Evolutionary conservation across 2,329 filamentous ascomycete species (phyloP).

Genomic region (Alternaria sp.): DNA sequence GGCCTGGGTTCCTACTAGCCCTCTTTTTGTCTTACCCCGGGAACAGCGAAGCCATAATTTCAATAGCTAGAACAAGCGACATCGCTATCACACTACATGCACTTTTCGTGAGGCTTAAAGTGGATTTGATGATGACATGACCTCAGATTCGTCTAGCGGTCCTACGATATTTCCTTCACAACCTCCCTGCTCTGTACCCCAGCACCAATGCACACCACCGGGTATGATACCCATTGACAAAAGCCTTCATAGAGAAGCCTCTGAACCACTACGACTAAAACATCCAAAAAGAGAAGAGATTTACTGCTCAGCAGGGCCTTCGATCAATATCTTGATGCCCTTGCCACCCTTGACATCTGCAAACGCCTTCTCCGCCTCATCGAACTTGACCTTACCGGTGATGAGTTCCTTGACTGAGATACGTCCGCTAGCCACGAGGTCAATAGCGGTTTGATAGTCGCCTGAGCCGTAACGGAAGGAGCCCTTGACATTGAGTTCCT

Average conservation of each 20-base stretch:
- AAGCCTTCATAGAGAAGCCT: neutral
- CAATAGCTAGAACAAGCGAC: neutral
- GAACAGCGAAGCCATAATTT: neutral
- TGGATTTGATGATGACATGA: neutral
- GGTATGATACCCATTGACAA: neutral
- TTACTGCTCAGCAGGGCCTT: conserved; percentile 46
- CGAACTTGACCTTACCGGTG: conserved; percentile 78
- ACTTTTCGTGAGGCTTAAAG: neutral
- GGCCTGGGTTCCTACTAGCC: neutral
- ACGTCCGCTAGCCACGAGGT: conserved; percentile 75
- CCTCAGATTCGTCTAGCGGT: neutral
- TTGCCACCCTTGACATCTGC: conserved; percentile 85
- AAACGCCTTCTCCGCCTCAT: conserved; percentile 86
- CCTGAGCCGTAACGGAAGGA: conserved; percentile 90
- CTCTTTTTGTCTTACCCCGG: neutral
- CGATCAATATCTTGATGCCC: conserved; percentile 72
- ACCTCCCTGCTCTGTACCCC: neutral
- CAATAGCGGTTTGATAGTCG: conserved; percentile 85
- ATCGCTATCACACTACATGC: neutral
- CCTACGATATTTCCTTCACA: neutral
- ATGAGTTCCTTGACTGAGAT: conserved; percentile 82
- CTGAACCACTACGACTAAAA: neutral
- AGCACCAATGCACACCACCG: neutral
- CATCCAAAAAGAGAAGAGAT: neutral
- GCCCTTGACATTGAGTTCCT: conserved; percentile 87